Evolutionary conservation across 805 yeast genomes (phyloP), one percentile per base, ranked within the genome.

Genomic region (Myxozyma neotropica): DNA sequence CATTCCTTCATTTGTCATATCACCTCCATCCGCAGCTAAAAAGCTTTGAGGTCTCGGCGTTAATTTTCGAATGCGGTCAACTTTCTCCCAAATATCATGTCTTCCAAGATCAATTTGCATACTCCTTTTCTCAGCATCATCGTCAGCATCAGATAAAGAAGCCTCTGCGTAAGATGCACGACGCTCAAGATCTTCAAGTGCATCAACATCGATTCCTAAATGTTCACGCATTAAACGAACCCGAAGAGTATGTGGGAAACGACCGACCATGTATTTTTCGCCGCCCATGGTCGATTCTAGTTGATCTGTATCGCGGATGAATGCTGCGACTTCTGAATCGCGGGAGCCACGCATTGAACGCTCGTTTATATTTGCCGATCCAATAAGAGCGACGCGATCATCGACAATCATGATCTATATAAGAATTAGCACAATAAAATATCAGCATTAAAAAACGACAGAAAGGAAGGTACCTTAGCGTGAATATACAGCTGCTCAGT

Each of bases 361-460:
- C 72, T 94, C 99, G 70, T 94, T 94, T 61, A 94, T 89, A 70
- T 94, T 94, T 0, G 99, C 99, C 69, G 97, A 89, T 1, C 99
- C 99, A 69, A 94, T 92, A 45, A 94, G 87, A 3, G 96, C 97
- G 47, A 86, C 83, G 50, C 96, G 80, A 70, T 94, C 99, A 75
- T 94, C 99, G 10, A 87, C 97, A 68, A 94, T 81, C 84, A 94
- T 81, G 7, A 52, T 50, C 63, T 59, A 33, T 6, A 40, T 13
- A n/a, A n/a, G n/a, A n/a, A n/a, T n/a, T n/a, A n/a, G n/a, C n/a
- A n/a, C n/a, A n/a, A n/a, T n/a, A n/a, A n/a, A n/a, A n/a, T n/a
- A n/a, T n/a, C n/a, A n/a, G n/a, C n/a, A n/a, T n/a, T n/a, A n/a
- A n/a, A 36, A 5, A 8, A 24, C 33, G 19, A 6, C 7, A 21